A percentile compares a stretch with the other conserved stretches of the same genome.
phyloP scores from a whole-genome alignment of 116 monocot species.

The Phalaenopsis hybrid region DNA sequence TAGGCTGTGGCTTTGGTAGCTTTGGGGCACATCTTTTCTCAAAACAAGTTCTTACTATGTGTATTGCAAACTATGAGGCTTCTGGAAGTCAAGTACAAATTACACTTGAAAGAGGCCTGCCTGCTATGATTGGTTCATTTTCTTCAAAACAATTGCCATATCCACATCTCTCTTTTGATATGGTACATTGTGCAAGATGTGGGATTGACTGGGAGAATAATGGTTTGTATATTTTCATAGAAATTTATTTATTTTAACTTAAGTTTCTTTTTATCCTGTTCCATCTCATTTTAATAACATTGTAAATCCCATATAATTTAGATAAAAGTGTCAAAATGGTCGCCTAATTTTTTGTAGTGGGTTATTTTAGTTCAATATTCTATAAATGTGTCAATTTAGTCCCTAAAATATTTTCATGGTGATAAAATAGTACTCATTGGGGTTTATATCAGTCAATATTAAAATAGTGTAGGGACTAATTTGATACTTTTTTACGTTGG shows the following conservation, averaged over 20 bases:
- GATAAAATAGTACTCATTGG: no score
- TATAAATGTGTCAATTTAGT: no score
- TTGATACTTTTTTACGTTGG: no score
- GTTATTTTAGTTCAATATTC: no score
- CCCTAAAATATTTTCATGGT: no score
- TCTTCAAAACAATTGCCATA: constrained; percentile 72
- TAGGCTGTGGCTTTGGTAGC: constrained; percentile 93
- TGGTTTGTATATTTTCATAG: constrained; percentile 27
- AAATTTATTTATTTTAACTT: background rate
- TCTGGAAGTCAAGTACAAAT: constrained; percentile 93
- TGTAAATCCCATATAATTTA: no score
- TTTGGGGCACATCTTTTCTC: constrained; percentile 91
- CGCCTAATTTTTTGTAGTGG: no score
- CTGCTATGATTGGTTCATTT: constrained; percentile 84
- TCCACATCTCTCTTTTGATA: constrained; percentile 86
- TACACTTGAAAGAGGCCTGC: constrained; percentile 91
- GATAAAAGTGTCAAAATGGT: no score
- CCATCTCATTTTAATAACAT: no score
- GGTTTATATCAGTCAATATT: no score
- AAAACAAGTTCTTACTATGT: constrained; percentile 71
- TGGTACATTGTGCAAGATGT: constrained; percentile 87
- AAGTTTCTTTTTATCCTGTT: no score
- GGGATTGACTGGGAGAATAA: constrained; percentile 80
- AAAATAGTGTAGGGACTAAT: no score
- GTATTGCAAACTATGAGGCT: constrained; percentile 81